Conservation (phyloP, 2,329 filamentous ascomycete species). For the Penicillium concentricum region DNA sequence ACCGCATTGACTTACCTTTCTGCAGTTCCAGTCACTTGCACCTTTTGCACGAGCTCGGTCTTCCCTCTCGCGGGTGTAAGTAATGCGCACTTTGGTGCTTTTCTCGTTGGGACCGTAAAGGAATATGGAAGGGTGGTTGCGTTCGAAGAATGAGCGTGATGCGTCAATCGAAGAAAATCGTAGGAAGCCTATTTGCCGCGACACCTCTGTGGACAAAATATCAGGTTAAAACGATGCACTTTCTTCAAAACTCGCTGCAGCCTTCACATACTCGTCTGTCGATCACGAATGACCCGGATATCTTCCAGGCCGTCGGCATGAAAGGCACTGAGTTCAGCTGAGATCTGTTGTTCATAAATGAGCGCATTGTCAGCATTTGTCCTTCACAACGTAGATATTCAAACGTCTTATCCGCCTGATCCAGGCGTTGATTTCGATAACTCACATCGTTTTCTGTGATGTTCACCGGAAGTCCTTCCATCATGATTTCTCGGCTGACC, state of each 20-base stretch:
- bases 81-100: constrained; percentile 50
- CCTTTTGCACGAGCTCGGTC: constrained; percentile 48
- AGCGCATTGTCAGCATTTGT: background rate
- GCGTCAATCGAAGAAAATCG: constrained; percentile 52
- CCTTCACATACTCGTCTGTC: constrained; percentile 52
- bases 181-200: constrained; percentile 57
- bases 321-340: constrained; percentile 55
- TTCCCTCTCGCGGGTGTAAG: constrained; percentile 54
- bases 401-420: background rate
- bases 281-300: constrained; percentile 58
- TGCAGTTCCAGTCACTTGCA: constrained; percentile 59
- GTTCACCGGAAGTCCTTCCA: constrained; percentile 50
- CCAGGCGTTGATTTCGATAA: constrained; percentile 8
- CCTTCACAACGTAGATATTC: background rate
- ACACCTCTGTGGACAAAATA: constrained; percentile 44
- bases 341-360: constrained; percentile 48
- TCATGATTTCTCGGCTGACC: constrained; percentile 51
- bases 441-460: constrained; percentile 54
- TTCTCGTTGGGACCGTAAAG: constrained; percentile 49
- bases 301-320: constrained; percentile 55
- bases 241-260: background rate
- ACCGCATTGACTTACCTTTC: constrained; percentile 41
- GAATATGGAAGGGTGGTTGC: constrained; percentile 51
- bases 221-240: background rate
- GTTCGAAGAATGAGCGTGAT: constrained; percentile 54